Conservation (phyloP, 148 eudicot species). For the Rhododendron vialii region DNA sequence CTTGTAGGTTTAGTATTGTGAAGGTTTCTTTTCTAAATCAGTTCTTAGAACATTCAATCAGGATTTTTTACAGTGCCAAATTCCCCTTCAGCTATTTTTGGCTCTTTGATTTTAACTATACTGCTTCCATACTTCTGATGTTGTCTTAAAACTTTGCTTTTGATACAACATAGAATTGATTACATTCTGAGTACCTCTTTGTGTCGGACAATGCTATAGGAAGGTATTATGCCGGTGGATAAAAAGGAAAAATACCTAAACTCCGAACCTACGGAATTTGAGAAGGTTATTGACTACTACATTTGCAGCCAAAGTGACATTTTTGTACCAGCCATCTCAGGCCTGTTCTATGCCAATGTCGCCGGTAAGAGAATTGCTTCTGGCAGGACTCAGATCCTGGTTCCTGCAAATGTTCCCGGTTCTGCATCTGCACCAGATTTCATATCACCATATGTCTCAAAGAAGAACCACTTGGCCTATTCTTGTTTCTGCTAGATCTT, state of each 20-base stretch:
- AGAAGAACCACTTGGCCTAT: conserved; percentile 86
- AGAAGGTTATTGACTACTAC: conserved; percentile 80
- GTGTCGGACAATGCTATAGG: conserved; percentile 42
- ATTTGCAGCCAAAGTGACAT: conserved; percentile 80
- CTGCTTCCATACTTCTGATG: background rate
- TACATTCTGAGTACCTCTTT: background rate
- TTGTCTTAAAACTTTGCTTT: background rate
- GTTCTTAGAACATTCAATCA: background rate
- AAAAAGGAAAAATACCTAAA: conserved; percentile 63
- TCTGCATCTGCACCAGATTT: conserved; percentile 51
- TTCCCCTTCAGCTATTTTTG: background rate
- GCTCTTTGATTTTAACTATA: background rate
- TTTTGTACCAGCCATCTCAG: conserved; percentile 89
- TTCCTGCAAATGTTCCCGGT: conserved; percentile 54
- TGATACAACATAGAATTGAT: background rate
- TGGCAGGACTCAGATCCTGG: conserved; percentile 82
- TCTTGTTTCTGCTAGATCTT: conserved; percentile 73
- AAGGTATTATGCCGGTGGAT: conserved; percentile 79
- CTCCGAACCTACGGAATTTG: conserved; percentile 54
- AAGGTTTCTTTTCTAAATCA: background rate
- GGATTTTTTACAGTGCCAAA: background rate
- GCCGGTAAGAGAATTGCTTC: conserved; percentile 86
- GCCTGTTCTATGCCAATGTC: conserved; percentile 83
- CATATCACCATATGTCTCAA: conserved; percentile 64
- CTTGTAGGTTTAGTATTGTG: background rate